Percentiles rank a stretch among this genome's conserved stretches.
These are phyloP conservation scores for Fusarium austroafricanum DNA, from an alignment of 2,329 filamentous ascomycete species.

Conservation along the genomic window DNA sequence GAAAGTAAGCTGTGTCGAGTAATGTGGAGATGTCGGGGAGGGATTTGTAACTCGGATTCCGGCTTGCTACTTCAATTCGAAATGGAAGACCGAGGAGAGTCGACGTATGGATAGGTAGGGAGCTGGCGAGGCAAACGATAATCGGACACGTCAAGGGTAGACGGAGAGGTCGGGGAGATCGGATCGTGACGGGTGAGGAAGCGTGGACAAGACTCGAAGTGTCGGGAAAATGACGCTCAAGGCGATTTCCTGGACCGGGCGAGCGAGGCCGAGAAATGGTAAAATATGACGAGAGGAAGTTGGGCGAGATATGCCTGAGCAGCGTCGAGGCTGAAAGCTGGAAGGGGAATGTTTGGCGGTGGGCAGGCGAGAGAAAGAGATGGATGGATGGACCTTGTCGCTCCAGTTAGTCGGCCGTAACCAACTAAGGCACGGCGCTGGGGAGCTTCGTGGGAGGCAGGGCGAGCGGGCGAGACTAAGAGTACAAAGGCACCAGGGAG, in stretches of 20 bases:
- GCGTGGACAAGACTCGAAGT: conserved; percentile 13
- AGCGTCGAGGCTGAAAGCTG: conserved; percentile 39
- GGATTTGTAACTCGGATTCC: neutral
- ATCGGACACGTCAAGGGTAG: conserved; percentile 34
- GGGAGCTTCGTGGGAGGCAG: conserved; percentile 43
- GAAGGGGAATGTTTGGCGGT: conserved; percentile 43
- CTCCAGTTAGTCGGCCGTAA: conserved; percentile 36
- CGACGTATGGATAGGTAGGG: conserved; percentile 30
- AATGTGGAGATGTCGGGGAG: conserved; percentile 8
- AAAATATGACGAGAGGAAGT: conserved; percentile 21
- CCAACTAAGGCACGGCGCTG: conserved; percentile 35
- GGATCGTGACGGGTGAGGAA: conserved; percentile 31
- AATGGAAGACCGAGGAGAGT: conserved; percentile 5
- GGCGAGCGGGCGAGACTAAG: conserved; percentile 43
- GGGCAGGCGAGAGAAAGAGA: conserved; percentile 38
- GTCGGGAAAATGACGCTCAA: neutral
- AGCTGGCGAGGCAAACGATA: conserved; percentile 34
- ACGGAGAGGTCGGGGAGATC: conserved; percentile 33
- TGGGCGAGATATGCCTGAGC: conserved; percentile 26
- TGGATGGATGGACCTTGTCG: conserved; percentile 42
- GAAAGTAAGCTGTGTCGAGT: conserved; percentile 28
- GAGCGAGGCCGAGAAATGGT: conserved; percentile 12
- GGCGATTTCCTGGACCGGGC: conserved; percentile 3
- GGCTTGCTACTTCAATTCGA: conserved; percentile 6
- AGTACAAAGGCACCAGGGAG: conserved; percentile 42